phyloP scores from a whole-genome alignment of 2,329 filamentous ascomycete genomes.

The Fusarium praegraminearum region DNA sequence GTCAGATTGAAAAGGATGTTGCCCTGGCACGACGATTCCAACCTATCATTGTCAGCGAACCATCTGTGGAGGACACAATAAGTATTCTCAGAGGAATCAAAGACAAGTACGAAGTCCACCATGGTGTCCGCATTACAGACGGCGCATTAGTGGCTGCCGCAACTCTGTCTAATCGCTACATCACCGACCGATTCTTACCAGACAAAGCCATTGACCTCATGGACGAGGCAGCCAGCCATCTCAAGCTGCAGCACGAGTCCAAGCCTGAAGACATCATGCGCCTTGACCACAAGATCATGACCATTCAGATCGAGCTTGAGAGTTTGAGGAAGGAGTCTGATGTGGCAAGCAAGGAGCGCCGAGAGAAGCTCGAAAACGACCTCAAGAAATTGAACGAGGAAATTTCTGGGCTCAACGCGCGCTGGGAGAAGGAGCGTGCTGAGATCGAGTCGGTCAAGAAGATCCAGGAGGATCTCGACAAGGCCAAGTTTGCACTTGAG shows the following conservation, averaged over 20 bases:
- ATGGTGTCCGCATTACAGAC: slow-evolving; percentile 95
- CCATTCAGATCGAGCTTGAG: slow-evolving; percentile 95
- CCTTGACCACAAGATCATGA: slow-evolving; percentile 95
- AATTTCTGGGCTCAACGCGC: slow-evolving; percentile 77
- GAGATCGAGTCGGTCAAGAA: slow-evolving; percentile 91
- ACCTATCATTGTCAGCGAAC: slow-evolving; percentile 92
- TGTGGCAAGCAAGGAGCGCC: slow-evolving; percentile 85
- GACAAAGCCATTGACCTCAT: slow-evolving; percentile 98
- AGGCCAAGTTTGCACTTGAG: slow-evolving; percentile 85
- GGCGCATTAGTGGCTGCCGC: slow-evolving; percentile 91
- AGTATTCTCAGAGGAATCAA: slow-evolving; percentile 97
- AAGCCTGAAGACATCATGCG: slow-evolving; percentile 95
- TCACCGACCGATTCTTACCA: slow-evolving; percentile 93
- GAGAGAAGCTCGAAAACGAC: slow-evolving; percentile 84
- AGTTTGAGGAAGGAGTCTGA: slow-evolving; percentile 95
- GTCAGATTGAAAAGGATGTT: slow-evolving; percentile 94
- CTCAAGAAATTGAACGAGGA: slow-evolving; percentile 83
- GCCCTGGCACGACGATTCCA: slow-evolving; percentile 93
- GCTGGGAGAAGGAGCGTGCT: slow-evolving; percentile 89
- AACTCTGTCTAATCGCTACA: slow-evolving; percentile 93
- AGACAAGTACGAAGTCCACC: slow-evolving; percentile 96
- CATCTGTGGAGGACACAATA: slow-evolving; percentile 90
- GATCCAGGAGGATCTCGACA: slow-evolving; percentile 88
- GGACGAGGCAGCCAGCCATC: slow-evolving; percentile 91
- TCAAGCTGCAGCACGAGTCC: slow-evolving; percentile 94